Evolutionary conservation across 179 eudicot species (phyloP).

Genomic region (Gypsophila paniculata): DNA sequence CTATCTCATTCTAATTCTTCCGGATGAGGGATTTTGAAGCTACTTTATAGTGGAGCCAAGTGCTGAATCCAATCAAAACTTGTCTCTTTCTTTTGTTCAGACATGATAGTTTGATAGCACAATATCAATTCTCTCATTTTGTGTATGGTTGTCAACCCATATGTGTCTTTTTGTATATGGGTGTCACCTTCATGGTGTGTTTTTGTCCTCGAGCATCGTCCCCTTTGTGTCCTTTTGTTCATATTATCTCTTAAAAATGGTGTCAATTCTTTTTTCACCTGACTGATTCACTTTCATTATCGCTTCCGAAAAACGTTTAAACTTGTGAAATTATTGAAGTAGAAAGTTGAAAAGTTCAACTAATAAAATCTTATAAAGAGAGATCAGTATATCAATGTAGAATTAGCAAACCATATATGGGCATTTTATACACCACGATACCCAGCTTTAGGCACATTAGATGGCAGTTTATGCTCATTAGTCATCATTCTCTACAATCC

Average conservation of each 20-base stretch:
- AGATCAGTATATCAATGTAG: conserved; percentile 1
- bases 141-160: not conserved
- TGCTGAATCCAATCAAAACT: not conserved
- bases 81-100: no score
- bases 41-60: no score
- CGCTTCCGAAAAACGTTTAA: not conserved
- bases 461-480: not conserved
- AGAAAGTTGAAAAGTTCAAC: not conserved
- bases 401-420: not conserved
- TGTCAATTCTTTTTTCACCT: not conserved
- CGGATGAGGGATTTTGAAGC: no score
- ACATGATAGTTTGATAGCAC: not conserved
- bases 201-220: no score
- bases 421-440: not conserved
- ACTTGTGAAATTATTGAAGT: not conserved
- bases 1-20: no score
- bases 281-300: not conserved
- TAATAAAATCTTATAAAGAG: not conserved
- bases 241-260: not conserved
- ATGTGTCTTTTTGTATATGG: not conserved
- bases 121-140: not conserved
- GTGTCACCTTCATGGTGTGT: no score
- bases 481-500: not conserved
- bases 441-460: conserved; percentile 4
- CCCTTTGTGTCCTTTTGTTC: not conserved